phyloP scores from a whole-genome alignment of 495 filamentous ascomycete genomes.

The Neurospora sp. region DNA sequence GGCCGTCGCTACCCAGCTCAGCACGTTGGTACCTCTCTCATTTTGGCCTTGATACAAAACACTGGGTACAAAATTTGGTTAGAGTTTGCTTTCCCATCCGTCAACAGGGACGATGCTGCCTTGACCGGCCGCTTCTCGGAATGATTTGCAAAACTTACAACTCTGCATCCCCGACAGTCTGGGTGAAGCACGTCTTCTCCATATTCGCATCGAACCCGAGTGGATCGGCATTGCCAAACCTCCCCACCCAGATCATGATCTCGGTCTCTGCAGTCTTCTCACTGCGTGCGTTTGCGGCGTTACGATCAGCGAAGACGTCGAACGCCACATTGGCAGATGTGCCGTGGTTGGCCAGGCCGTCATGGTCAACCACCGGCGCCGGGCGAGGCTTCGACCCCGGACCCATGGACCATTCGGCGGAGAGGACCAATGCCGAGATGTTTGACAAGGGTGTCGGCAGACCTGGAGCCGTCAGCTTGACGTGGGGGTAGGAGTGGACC shows the following conservation, averaged over 20 bases:
- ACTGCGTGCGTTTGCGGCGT: slow-evolving; percentile 4
- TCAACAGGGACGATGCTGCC: neutral
- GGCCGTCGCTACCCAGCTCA: slow-evolving; percentile 15
- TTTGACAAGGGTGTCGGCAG: slow-evolving; percentile 18
- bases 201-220: slow-evolving; percentile 9
- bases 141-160: slow-evolving; percentile 11
- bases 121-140: neutral
- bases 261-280: slow-evolving; percentile 20
- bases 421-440: slow-evolving; percentile 17
- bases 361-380: slow-evolving; percentile 6
- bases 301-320: slow-evolving; percentile 21
- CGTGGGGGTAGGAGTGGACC: slow-evolving; percentile 25
- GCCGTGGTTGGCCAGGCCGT: slow-evolving; percentile 8
- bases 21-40: slow-evolving; percentile 16
- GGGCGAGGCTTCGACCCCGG: slow-evolving; percentile 14
- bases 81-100: neutral
- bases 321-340: slow-evolving; percentile 21
- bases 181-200: slow-evolving; percentile 1
- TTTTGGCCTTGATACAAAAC: slow-evolving; percentile 16
- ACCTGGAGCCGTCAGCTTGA: slow-evolving; percentile 14
- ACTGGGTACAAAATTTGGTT: slow-evolving; percentile 1
- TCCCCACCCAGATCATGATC: slow-evolving; percentile 24
- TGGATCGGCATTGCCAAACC: slow-evolving; percentile 13
- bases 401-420: slow-evolving; percentile 22
- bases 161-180: slow-evolving; percentile 6